Evolutionary conservation across 139 green algal species (phyloP).

Genomic region (Micromonas pusilla): DNA sequence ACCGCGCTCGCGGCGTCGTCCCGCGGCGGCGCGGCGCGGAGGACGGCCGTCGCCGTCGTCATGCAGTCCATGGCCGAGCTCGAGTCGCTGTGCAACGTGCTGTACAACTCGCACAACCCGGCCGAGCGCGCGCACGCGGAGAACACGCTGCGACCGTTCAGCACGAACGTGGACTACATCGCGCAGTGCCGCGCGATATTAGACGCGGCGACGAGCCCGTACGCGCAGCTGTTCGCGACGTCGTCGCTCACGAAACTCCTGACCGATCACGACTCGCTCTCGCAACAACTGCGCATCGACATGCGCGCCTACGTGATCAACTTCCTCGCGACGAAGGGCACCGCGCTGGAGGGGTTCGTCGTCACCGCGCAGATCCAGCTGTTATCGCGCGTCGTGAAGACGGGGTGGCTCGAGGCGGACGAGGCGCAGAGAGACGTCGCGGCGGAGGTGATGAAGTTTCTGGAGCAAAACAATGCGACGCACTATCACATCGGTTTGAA

Average conservation of each 20-base stretch:
- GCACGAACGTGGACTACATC: constrained; percentile 79
- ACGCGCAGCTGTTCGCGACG: constrained; percentile 84
- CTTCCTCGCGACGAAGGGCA: constrained; percentile 56
- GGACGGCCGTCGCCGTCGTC: no score
- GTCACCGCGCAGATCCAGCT: constrained; percentile 68
- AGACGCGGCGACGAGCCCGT: constrained; percentile 76
- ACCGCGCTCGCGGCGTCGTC: no score
- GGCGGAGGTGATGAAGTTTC: constrained; percentile 69
- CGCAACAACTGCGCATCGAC: constrained; percentile 35
- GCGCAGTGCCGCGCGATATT: constrained; percentile 84
- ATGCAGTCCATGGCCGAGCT: constrained; percentile 10
- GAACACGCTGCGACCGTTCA: constrained; percentile 72
- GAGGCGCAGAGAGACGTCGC: constrained; percentile 71
- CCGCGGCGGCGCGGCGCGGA: no score
- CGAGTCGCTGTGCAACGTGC: constrained; percentile 28
- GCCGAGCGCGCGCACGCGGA: constrained; percentile 63
- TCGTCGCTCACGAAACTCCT: neutral
- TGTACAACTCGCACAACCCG: constrained; percentile 24
- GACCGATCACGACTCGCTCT: neutral
- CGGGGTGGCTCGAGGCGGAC: constrained; percentile 85
- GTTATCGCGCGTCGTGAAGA: constrained; percentile 86
- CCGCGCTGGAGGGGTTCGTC: constrained; percentile 72
- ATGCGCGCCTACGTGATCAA: constrained; percentile 39
- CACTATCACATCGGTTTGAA: constrained; percentile 88
- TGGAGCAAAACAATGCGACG: constrained; percentile 40